Evolutionary conservation across 2,329 filamentous ascomycete genomes (phyloP), one percentile per base, ranked within the genome.

Genomic region (Fusarium stilboides): DNA sequence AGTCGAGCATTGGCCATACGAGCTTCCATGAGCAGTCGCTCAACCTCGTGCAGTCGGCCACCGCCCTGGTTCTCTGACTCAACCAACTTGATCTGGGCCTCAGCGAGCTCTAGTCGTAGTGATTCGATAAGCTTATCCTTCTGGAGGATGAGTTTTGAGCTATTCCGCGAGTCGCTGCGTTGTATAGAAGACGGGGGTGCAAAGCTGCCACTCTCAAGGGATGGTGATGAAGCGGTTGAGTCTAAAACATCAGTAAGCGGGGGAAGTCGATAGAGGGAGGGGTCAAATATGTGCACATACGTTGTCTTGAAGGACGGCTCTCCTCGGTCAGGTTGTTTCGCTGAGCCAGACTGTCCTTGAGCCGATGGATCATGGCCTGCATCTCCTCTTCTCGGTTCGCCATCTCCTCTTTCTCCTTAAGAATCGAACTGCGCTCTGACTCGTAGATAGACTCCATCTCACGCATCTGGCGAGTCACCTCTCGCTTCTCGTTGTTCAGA

Each of bases 111-210:
- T 26, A 98, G 87, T 58, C 95, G 89, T 66, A 99, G 85, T 13
- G 92, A 94, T 79, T 98, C 95, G 73, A 99, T 98, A 62, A 98
- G 85, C 81, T 97, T 96, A 81, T 99, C 96, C 80, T 98, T 99
- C 79, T 98, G 94, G 73, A 97, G 86, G 51, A 98, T 87, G 53
- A 97, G 85, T 79, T 95, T 97, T 15, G 94, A 97, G 80, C 92
- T 95, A 78, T 93, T 97, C 68, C 92, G 88, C 34, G 94, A 97
- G 74, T 97, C 93, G 85, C 93, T 97, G 69, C 94, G 91, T 74
- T 95, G 90, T 55, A 97, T 81, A 6, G 93, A 94, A 17, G 92
- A 92, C 2, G 94, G 92, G 15, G 94, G 94, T 10, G 94, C 94
- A 76, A 98, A 98, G 75, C 93, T 93, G 51, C 89, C 89, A 63